phyloP scores from a whole-genome alignment of 2,329 filamentous ascomycete genomes.

The Aspergillus luchuensis region DNA sequence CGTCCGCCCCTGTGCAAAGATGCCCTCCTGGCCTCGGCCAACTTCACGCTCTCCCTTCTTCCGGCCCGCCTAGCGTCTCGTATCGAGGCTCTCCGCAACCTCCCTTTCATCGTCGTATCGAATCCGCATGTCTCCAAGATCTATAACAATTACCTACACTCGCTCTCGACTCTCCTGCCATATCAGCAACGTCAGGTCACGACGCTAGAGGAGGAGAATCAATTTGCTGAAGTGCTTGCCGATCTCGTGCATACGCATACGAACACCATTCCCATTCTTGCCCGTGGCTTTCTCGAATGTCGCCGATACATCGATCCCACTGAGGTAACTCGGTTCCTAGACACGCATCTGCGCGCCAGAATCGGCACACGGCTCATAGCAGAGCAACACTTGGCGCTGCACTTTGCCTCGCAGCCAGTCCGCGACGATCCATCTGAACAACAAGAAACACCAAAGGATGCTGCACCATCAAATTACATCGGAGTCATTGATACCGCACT shows the following conservation, averaged over 20 bases:
- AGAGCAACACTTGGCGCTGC: conserved; percentile 93
- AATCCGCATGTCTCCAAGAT: conserved; percentile 94
- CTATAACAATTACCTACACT: conserved; percentile 95
- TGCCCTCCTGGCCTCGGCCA: conserved; percentile 84
- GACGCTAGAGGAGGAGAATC: conserved; percentile 81
- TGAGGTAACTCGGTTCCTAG: conserved; percentile 88
- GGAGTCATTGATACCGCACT: conserved; percentile 93
- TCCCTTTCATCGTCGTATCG: conserved; percentile 97
- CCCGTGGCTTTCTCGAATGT: conserved; percentile 89
- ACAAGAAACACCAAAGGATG: conserved; percentile 16
- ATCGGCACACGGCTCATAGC: conserved; percentile 94
- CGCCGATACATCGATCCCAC: conserved; percentile 79
- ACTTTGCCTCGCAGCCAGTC: conserved; percentile 73
- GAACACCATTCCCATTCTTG: conserved; percentile 91
- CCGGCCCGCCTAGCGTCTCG: conserved; percentile 91
- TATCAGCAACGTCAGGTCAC: conserved; percentile 74
- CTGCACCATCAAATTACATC: conserved; percentile 66
- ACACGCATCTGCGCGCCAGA: conserved; percentile 87
- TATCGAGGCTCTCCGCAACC: conserved; percentile 87
- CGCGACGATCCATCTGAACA: conserved; percentile 48
- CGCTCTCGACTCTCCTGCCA: conserved; percentile 83
- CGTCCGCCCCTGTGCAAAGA: conserved; percentile 79
- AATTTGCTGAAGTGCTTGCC: conserved; percentile 88
- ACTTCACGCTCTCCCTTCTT: conserved; percentile 91
- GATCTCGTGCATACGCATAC: conserved; percentile 94